Evolutionary conservation across 192 early-diverging fungal species (phyloP), one percentile per base, ranked within the genome.

Genomic region (Mortierella alpina): DNA sequence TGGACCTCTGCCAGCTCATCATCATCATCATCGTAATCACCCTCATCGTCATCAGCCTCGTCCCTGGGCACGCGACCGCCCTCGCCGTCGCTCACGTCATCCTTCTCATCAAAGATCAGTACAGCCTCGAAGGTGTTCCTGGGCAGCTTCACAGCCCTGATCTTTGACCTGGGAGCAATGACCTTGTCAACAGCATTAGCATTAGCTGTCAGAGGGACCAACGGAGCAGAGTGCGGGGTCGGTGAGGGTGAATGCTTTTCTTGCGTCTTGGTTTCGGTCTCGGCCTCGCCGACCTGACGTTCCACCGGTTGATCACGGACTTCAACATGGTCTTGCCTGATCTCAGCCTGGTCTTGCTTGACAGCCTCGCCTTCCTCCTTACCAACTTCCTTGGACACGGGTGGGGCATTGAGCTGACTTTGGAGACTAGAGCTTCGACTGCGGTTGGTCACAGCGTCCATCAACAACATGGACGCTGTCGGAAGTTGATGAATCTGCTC

Each of bases 381-480:
- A 3, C 6, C 50, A 22, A 41, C 6, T 6, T 49, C 5, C 14
- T 17, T 66, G 12, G 54, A 5, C 18, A 6, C 41, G 49, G 41
- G 18, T 46, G 15, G 13, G 31, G 42, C 40, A 23, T 44, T 59
- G n/a, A 52, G 47, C 48, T 63, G 48, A 14, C 64, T 67, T 10
- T 79, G 76, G 18, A 79, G 44, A 47, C 77, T 80, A 7, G 77
- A 80, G 60, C 70, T 72, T 50, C 70, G 77, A 52, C 70, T 80
- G 46, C 70, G 77, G 60, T 48, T 69, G 8, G 20, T 4, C 15
- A 41, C 39, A 11, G 44, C 15, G 13, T 31, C 23, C 15, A 18
- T 6, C 23, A 18, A 8, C 18, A 18, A 18, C 49, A 46, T 20
- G 62, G 20, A 20, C 3, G 31, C 31, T 31, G 31, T 31, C 31